Evolutionary conservation across 306 rosid species (phyloP).

Genomic region (Cicer pinnatifidum): DNA sequence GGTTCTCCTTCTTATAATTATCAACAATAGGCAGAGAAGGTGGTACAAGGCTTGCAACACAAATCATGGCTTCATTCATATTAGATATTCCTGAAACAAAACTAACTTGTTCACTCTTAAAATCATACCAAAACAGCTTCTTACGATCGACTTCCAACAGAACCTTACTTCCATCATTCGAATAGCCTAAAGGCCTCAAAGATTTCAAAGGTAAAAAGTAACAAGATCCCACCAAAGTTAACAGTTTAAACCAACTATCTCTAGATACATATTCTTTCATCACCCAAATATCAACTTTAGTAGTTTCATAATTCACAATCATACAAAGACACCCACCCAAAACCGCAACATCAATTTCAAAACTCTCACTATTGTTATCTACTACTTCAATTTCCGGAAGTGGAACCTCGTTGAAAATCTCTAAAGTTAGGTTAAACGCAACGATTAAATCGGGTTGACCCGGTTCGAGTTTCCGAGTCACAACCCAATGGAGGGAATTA

Average conservation of each 20-base stretch:
- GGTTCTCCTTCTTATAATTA: slow-evolving; percentile 21
- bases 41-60: slow-evolving; percentile 61
- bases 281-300: slow-evolving; percentile 62
- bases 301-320: slow-evolving; percentile 45
- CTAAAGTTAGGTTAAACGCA: slow-evolving; percentile 52
- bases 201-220: slow-evolving; percentile 34
- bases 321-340: slow-evolving; percentile 57
- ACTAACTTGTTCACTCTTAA: slow-evolving; percentile 33
- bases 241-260: slow-evolving; percentile 64
- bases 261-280: slow-evolving; percentile 59
- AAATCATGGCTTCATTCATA: slow-evolving; percentile 55
- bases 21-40: slow-evolving; percentile 41
- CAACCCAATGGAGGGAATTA: slow-evolving; percentile 72
- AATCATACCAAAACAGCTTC: slow-evolving; percentile 64
- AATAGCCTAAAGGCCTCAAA: slow-evolving; percentile 66
- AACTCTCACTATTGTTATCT: background rate
- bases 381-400: slow-evolving; percentile 50
- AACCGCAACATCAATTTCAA: slow-evolving; percentile 55
- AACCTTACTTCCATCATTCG: slow-evolving; percentile 47
- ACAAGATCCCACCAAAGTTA: slow-evolving; percentile 43
- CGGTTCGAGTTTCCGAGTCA: slow-evolving; percentile 47
- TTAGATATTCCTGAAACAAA: slow-evolving; percentile 48
- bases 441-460: slow-evolving; percentile 52
- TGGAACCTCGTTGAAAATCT: slow-evolving; percentile 57
- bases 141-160: slow-evolving; percentile 52